Evolutionary conservation across 2,329 filamentous ascomycete genomes (phyloP).

Genomic region (Pseudogymnoascus sp.): DNA sequence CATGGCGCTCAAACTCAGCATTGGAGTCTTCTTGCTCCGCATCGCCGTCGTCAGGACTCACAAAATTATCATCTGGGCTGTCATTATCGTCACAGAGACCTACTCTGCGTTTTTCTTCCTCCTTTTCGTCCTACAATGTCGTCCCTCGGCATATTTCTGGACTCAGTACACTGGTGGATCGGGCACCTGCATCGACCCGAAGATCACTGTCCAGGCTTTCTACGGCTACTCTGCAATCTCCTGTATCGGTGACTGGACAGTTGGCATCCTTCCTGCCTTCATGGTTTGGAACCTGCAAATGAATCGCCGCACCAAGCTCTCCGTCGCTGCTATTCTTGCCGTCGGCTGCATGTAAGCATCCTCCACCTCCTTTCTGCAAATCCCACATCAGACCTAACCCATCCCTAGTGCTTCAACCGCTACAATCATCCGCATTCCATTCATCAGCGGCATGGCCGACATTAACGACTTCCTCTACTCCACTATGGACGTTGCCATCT

Average conservation of each 20-base stretch:
- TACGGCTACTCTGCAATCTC: constrained; percentile 42
- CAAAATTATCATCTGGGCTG: constrained; percentile 33
- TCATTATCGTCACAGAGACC: constrained; percentile 31
- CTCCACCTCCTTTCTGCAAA: neutral
- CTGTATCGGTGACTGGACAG: constrained; percentile 42
- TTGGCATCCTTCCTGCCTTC: constrained; percentile 45
- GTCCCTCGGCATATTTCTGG: constrained; percentile 45
- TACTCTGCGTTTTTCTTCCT: constrained; percentile 40
- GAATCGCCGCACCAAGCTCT: constrained; percentile 40
- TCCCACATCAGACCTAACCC: constrained; percentile 12
- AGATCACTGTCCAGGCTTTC: constrained; percentile 38
- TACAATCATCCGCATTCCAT: constrained; percentile 39
- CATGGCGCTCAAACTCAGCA: constrained; percentile 36
- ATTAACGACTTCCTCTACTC: constrained; percentile 36
- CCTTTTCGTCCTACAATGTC: constrained; percentile 45
- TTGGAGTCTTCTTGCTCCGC: constrained; percentile 38
- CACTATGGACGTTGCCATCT: constrained; percentile 39
- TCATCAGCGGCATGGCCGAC: constrained; percentile 34
- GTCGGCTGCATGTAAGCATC: constrained; percentile 44
- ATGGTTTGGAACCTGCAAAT: constrained; percentile 48
- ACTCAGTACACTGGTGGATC: constrained; percentile 32
- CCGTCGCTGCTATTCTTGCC: constrained; percentile 42
- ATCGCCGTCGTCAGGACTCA: constrained; percentile 34
- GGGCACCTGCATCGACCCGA: constrained; percentile 37
- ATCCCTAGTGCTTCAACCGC: constrained; percentile 34